Evolutionary conservation across 1,284 basidiomycete species (phyloP).

Genomic region (Peniophora sp.): DNA sequence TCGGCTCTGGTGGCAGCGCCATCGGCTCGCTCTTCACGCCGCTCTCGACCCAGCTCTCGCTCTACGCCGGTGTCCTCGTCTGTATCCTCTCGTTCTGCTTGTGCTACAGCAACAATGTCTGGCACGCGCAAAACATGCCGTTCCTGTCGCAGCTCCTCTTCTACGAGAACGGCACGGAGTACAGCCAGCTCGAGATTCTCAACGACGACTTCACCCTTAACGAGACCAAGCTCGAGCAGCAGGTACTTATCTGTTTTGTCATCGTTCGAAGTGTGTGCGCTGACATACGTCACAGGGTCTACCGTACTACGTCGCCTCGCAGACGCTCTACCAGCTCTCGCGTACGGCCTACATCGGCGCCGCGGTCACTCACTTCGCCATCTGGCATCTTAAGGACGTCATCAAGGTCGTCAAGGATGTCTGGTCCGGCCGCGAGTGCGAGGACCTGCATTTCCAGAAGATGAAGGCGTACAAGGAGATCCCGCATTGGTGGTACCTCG

Average conservation of each 20-base stretch:
- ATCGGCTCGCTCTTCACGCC: constrained; percentile 5
- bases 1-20: constrained; percentile 8
- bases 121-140: constrained; percentile 39
- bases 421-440: neutral
- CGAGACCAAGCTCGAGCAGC: constrained; percentile 29
- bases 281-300: constrained; percentile 24
- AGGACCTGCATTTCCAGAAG: constrained; percentile 1
- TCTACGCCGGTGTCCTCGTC: constrained; percentile 32
- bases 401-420: neutral
- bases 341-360: constrained; percentile 10
- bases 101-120: constrained; percentile 38
- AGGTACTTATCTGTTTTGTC: neutral
- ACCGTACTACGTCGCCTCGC: constrained; percentile 20
- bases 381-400: neutral
- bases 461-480: neutral
- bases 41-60: constrained; percentile 23
- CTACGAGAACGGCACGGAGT: constrained; percentile 40
- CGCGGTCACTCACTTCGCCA: neutral
- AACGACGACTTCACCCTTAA: constrained; percentile 42
- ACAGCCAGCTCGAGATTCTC: constrained; percentile 39
- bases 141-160: constrained; percentile 48
- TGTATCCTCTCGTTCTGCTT: constrained; percentile 36
- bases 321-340: constrained; percentile 2
- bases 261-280: neutral
- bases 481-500: neutral